These are phyloP conservation scores for Panicum virgatum DNA, from an alignment of 202 grass and related monocot genomes.

Conservation along the genomic window DNA sequence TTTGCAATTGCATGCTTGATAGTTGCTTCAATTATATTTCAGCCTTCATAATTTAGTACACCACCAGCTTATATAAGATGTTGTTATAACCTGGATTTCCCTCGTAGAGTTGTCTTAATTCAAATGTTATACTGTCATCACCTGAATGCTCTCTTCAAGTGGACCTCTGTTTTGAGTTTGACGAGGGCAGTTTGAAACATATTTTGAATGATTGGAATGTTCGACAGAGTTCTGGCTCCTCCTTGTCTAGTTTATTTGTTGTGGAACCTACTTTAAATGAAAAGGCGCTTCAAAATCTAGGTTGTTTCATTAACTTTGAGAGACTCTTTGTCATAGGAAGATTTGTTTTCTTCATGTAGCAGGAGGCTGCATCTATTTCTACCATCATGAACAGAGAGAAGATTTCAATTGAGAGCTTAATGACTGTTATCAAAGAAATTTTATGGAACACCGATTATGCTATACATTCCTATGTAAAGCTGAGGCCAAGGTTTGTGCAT, in stretches of 20 bases:
- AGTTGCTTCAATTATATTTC: background rate
- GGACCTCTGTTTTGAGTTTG: background rate
- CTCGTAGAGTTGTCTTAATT: conserved; percentile 10
- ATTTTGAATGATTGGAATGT: background rate
- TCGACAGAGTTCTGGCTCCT: background rate
- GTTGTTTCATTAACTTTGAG: conserved; percentile 20
- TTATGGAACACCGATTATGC: conserved; percentile 57
- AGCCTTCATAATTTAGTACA: background rate
- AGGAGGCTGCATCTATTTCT: conserved; percentile 61
- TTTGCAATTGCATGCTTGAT: conserved; percentile 29
- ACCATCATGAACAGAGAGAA: conserved; percentile 66
- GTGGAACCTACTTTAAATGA: background rate
- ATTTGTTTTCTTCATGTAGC: conserved; percentile 36
- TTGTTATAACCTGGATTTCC: background rate
- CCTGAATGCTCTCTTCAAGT: background rate
- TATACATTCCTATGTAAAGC: conserved; percentile 61
- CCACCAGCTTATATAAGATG: background rate
- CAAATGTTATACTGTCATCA: background rate
- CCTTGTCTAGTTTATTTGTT: conserved; percentile 8
- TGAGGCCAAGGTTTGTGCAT: conserved; percentile 52
- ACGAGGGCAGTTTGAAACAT: background rate
- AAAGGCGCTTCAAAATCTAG: background rate
- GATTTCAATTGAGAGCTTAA: conserved; percentile 55
- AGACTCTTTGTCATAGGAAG: conserved; percentile 16
- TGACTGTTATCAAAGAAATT: conserved; percentile 49